Conservation (phyloP, 2,329 filamentous ascomycete species). For the Colletotrichum musicola region DNA sequence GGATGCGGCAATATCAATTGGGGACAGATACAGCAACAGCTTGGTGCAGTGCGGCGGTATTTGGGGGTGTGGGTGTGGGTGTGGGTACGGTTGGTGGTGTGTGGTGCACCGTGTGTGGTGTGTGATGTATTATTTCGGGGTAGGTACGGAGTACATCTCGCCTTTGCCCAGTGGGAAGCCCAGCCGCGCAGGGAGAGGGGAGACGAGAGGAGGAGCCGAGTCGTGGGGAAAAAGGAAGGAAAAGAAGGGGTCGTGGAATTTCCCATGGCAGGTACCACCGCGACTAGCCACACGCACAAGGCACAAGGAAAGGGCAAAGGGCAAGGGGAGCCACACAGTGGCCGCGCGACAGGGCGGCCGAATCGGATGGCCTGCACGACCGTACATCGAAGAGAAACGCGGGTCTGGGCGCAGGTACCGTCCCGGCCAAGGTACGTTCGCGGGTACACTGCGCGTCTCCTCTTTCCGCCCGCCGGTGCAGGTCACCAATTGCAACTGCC, state of each 20-base stretch:
- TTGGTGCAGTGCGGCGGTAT: conserved; percentile 16
- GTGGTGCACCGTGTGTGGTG: conserved; percentile 8
- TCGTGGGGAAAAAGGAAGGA: conserved; percentile 36
- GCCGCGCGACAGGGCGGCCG: background rate
- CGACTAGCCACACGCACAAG: background rate
- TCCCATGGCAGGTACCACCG: conserved; percentile 14
- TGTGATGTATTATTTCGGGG: conserved; percentile 4
- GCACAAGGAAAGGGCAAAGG: conserved; percentile 18
- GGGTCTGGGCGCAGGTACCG: background rate
- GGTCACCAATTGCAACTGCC: background rate
- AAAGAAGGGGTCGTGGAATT: conserved; percentile 39
- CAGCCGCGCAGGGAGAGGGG: conserved; percentile 21
- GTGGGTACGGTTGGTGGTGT: background rate
- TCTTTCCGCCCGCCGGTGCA: background rate
- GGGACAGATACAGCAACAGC: conserved; percentile 4
- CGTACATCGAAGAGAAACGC: background rate
- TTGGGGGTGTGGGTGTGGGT: conserved; percentile 18
- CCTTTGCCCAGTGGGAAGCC: background rate
- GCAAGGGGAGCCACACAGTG: too few relatives aligned
- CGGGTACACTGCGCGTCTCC: background rate
- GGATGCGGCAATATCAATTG: conserved; percentile 34
- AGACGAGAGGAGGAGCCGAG: conserved; percentile 33
- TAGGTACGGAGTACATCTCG: conserved; percentile 11
- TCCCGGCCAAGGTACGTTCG: too few relatives aligned
- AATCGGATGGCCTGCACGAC: background rate